Percentiles rank a stretch among this genome's conserved stretches.
Conservation (phyloP, 805 yeast genomes). For the Hanseniaspora lachancei region DNA sequence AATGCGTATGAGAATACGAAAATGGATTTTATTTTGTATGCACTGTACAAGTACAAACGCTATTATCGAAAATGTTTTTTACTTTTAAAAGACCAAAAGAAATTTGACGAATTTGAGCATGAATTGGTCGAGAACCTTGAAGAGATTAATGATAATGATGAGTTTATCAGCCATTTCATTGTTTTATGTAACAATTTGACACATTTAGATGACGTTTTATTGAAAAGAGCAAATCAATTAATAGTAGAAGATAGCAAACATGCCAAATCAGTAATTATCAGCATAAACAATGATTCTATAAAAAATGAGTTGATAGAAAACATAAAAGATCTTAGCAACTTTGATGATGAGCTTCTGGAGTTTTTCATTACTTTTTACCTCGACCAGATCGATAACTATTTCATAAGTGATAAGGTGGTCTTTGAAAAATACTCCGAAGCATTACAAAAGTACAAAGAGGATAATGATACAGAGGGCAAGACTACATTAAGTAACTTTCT, state of each 20-base stretch:
- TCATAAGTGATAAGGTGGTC: not conserved
- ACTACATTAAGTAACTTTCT: not conserved
- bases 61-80: not conserved
- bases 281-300: not conserved
- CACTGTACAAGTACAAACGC: not conserved
- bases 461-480: not conserved
- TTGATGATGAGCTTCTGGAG: not conserved
- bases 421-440: not conserved
- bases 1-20: not conserved
- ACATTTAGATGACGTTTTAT: not conserved
- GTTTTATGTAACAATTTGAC: not conserved
- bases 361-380: not conserved
- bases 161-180: not conserved
- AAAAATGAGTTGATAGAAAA: not conserved
- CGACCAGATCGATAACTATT: not conserved
- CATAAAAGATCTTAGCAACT: not conserved
- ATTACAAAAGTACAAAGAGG: not conserved
- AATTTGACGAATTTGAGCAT: not conserved
- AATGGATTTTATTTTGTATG: not conserved
- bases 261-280: not conserved
- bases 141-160: not conserved
- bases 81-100: not conserved
- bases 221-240: not conserved
- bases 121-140: not conserved
- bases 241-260: not conserved